Base-by-base conservation (phyloP, 1,284 basidiomycete species). In the Neolentinus lepideus region DNA sequence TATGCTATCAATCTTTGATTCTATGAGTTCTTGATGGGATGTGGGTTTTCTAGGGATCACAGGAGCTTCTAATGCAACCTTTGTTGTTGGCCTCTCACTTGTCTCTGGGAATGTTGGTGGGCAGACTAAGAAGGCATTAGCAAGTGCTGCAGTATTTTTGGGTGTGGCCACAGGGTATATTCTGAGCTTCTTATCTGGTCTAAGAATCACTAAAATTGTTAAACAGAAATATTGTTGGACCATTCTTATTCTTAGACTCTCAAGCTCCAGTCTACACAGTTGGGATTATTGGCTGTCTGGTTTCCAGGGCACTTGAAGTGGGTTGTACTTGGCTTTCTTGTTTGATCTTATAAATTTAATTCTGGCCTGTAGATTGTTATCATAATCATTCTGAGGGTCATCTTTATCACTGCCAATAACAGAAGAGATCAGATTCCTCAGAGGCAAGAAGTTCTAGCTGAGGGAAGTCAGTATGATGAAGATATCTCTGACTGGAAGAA, bases 71-170 rank as follows among this genome's bases (percentile, higher is more conserved):
- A 74, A 76, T 58, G 66, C 72, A 1, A 70, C 70, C 0, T 77
- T 77, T 58, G 75, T 77, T 3, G 59, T 78, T 24, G 72, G 70
- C 2, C 65, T 78, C 12, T 75, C 73, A 2, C 66, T 78, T 33
- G 69, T 78, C 48, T 74, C 74, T 6, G 72, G 72, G 11, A 79
- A 79, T 62, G 70, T 72, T 1, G 74, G 69, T 29, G 75, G 75
- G 16, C 70, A 73, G 59, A 71, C 72, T 19, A 78, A 78, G 66
- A 74, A 73, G 61, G 70, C 38, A 4, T 4, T 43, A 4, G 38
- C 38, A 9, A 43, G 38, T 43, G 38, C 38, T 43, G 38, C 38
- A 4, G 38, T 43, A 3, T 43, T 43, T 21, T n/a, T 43, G 38
- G 38, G 38, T 9, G 38, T 43, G 72, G 70, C 63, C 68, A 22